These are phyloP conservation scores for Bipolaris cookei DNA, from an alignment of 2,329 filamentous ascomycete species.

Conservation along the genomic window DNA sequence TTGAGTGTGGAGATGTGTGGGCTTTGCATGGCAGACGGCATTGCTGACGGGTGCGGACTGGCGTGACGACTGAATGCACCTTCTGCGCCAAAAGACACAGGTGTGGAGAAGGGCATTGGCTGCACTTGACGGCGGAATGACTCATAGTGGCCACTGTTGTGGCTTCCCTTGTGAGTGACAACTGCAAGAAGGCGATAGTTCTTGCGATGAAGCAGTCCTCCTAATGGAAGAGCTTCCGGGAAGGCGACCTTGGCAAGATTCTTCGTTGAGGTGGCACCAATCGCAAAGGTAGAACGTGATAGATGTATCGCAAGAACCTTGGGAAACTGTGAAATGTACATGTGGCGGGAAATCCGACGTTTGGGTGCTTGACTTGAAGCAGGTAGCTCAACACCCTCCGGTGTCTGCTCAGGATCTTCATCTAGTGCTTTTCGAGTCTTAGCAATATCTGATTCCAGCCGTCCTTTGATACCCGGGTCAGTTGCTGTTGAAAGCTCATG, in stretches of 20 bases:
- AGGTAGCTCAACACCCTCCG: slow-evolving; percentile 75
- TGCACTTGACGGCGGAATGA: slow-evolving; percentile 88
- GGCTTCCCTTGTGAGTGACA: slow-evolving; percentile 93
- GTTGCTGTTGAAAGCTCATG: slow-evolving; percentile 60
- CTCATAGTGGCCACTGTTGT: slow-evolving; percentile 97
- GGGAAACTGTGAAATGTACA: slow-evolving; percentile 84
- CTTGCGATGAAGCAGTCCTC: slow-evolving; percentile 76
- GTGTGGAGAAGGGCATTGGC: slow-evolving; percentile 80
- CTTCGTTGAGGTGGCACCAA: slow-evolving; percentile 78
- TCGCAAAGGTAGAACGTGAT: slow-evolving; percentile 89
- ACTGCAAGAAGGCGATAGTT: slow-evolving; percentile 85
- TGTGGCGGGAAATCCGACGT: slow-evolving; percentile 84
- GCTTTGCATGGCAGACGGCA: slow-evolving; percentile 54
- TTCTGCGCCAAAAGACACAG: slow-evolving; percentile 76
- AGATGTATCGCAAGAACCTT: slow-evolving; percentile 91
- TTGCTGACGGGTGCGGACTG: slow-evolving; percentile 56
- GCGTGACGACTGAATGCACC: slow-evolving; percentile 71
- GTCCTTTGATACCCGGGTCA: slow-evolving; percentile 49
- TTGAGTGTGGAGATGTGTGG: slow-evolving; percentile 51
- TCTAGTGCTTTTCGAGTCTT: slow-evolving; percentile 73
- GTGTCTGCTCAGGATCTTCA: slow-evolving; percentile 79
- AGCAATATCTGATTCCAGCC: slow-evolving; percentile 64
- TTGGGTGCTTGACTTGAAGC: slow-evolving; percentile 77
- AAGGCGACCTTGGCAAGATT: slow-evolving; percentile 95
- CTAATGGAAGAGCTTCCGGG: slow-evolving; percentile 82